Percentiles rank a stretch among this genome's conserved stretches.
Evolutionary conservation across 352 stramenopile genomes (phyloP).

Genomic region (Globisporangium abappressorium): DNA sequence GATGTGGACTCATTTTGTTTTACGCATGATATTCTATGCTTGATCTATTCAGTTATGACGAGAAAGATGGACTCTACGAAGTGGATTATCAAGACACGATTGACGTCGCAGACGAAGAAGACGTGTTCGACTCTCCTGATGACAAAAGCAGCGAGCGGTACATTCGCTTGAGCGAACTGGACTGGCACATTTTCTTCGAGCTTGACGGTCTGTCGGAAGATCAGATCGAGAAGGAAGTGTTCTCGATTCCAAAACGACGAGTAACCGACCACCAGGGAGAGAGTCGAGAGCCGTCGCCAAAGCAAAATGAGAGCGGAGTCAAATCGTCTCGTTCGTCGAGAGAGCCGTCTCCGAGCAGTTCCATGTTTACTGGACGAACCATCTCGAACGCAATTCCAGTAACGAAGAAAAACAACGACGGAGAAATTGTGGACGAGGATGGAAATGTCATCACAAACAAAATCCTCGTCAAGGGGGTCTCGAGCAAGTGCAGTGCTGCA

Average conservation of each 20-base stretch:
- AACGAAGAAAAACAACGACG: conserved; percentile 17
- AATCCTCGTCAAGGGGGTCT: conserved; percentile 66
- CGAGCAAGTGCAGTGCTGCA: conserved; percentile 42
- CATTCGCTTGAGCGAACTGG: conserved; percentile 28
- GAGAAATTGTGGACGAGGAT: conserved; percentile 44
- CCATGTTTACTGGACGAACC: not conserved
- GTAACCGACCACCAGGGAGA: conserved; percentile 18
- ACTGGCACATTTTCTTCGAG: conserved; percentile 75
- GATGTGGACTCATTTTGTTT: not conserved
- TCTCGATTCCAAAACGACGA: conserved; percentile 78
- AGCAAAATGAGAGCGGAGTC: conserved; percentile 17
- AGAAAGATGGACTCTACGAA: conserved; percentile 45
- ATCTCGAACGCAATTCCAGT: conserved; percentile 5
- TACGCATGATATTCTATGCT: not conserved
- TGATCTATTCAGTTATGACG: conserved; percentile 24
- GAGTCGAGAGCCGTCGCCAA: conserved; percentile 39
- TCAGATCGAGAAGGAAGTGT: conserved; percentile 54
- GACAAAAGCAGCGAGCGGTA: conserved; percentile 22
- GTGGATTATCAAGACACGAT: conserved; percentile 56
- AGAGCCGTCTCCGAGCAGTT: conserved; percentile 10
- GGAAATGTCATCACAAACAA: conserved; percentile 54
- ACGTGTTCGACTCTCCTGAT: conserved; percentile 20
- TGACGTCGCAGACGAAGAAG: conserved; percentile 26
- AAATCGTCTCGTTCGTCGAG: not conserved
- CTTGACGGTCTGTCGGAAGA: conserved; percentile 49